A percentile compares a stretch with the other conserved stretches of the same genome.
Evolutionary conservation across 176 grass and related monocot species (phyloP).

Genomic region (Ananas comosus): DNA sequence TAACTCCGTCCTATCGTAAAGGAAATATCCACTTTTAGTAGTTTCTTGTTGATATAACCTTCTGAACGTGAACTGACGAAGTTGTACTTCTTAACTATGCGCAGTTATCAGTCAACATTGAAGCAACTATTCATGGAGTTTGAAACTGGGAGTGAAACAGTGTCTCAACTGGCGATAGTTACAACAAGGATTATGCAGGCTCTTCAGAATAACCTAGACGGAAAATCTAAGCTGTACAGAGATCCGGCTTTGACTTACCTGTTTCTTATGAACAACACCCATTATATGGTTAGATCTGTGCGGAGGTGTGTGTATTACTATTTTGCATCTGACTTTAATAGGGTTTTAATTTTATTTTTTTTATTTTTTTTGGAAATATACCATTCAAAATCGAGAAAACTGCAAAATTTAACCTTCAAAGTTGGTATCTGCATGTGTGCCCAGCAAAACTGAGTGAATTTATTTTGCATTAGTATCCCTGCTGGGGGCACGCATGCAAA

Average conservation of each 20-base stretch:
- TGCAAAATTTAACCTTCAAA: too few relatives aligned
- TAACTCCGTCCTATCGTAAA: too few relatives aligned
- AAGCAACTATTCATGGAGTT: constrained; percentile 66
- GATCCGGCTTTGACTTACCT: constrained; percentile 7
- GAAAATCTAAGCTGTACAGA: constrained; percentile 12
- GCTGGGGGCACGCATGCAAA: too few relatives aligned
- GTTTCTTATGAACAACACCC: constrained; percentile 36
- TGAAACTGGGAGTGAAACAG: constrained; percentile 37
- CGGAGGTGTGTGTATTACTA: constrained; percentile 39
- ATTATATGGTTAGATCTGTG: constrained; percentile 70
- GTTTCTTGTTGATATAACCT: too few relatives aligned
- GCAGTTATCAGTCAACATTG: constrained; percentile 64
- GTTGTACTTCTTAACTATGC: constrained; percentile 1
- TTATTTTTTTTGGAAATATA: too few relatives aligned
- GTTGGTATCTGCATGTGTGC: too few relatives aligned
- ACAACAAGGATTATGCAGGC: constrained; percentile 29
- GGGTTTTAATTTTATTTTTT: too few relatives aligned
- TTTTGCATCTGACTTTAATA: constrained; percentile 9
- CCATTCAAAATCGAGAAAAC: too few relatives aligned
- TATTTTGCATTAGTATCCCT: too few relatives aligned
- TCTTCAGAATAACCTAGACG: constrained; percentile 2
- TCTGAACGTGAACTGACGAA: too few relatives aligned
- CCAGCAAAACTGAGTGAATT: too few relatives aligned
- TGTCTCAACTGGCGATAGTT: constrained; percentile 56
- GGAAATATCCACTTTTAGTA: too few relatives aligned